These are phyloP conservation scores for Polyporus tsugae DNA, from an alignment of 1,284 basidiomycete species.

Conservation along the genomic window DNA sequence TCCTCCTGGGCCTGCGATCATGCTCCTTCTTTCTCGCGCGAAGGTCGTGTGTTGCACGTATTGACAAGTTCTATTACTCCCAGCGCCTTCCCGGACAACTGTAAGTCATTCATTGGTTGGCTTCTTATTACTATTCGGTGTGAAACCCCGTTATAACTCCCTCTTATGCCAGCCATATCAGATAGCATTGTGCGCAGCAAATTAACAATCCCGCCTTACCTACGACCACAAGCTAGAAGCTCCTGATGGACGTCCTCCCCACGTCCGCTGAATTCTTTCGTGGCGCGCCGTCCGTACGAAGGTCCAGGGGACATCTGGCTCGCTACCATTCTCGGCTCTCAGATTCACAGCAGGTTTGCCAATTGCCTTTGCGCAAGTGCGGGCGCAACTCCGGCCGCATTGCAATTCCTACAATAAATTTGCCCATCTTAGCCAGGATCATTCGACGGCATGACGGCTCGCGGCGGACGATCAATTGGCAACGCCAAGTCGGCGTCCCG, in stretches of 20 bases:
- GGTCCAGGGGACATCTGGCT: slow-evolving; percentile 18
- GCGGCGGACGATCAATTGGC: slow-evolving; percentile 10
- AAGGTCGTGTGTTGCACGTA: slow-evolving; percentile 26
- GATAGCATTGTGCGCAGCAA: slow-evolving; percentile 19
- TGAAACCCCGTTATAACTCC: slow-evolving; percentile 29
- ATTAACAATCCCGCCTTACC: slow-evolving; percentile 31
- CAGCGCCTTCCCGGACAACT: slow-evolving; percentile 32
- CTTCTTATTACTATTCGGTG: slow-evolving; percentile 22
- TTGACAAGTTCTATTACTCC: slow-evolving; percentile 34
- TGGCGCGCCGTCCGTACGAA: slow-evolving; percentile 31
- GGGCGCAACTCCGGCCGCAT: neutral
- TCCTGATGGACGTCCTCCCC: slow-evolving; percentile 31
- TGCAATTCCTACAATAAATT: neutral
- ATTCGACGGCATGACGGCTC: neutral
- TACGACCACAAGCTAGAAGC: slow-evolving; percentile 32
- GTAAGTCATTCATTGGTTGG: slow-evolving; percentile 33
- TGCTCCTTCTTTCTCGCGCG: slow-evolving; percentile 28
- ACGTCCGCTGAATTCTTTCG: slow-evolving; percentile 28
- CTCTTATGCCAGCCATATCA: slow-evolving; percentile 29
- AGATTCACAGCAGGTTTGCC: slow-evolving; percentile 17
- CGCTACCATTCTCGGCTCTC: slow-evolving; percentile 18
- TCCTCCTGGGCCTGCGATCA: slow-evolving; percentile 27
- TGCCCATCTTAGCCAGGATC: neutral
- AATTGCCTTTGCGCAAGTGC: slow-evolving; percentile 16
- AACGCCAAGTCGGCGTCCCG: slow-evolving; percentile 16